phyloP scores from a whole-genome alignment of 306 rosid species.

The Vigna reflexopilosa region DNA sequence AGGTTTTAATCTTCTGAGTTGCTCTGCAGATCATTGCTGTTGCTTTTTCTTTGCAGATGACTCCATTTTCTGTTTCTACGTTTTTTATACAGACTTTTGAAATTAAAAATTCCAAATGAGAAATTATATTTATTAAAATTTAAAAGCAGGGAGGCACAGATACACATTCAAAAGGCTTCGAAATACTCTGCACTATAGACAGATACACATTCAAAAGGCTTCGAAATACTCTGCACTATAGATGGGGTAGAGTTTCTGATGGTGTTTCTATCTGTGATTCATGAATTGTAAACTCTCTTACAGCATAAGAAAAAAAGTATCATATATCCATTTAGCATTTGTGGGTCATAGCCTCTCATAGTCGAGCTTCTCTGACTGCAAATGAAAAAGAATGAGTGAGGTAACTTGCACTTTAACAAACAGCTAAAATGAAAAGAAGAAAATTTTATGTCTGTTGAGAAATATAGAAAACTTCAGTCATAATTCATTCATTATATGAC shows the following conservation, averaged over 20 bases:
- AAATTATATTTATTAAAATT: neutral
- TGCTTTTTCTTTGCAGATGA: no score
- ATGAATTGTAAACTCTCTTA: slow-evolving; percentile 1
- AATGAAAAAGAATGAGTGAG: slow-evolving; percentile 19
- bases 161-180: slow-evolving; percentile 32
- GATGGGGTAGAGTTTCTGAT: slow-evolving; percentile 21
- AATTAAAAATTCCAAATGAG: neutral
- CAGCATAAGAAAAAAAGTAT: neutral
- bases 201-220: slow-evolving; percentile 25
- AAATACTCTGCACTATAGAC: neutral
- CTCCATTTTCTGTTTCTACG: neutral
- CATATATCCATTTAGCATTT: slow-evolving; percentile 9
- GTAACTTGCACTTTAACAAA: slow-evolving; percentile 11
- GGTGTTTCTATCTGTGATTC: slow-evolving; percentile 33
- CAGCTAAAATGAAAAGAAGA: slow-evolving; percentile 17
- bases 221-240: slow-evolving; percentile 2
- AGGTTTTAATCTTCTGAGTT: neutral
- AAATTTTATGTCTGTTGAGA: neutral
- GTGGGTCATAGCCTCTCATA: slow-evolving; percentile 78
- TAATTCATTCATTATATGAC: slow-evolving; percentile 22
- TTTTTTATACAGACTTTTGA: neutral
- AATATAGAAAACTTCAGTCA: neutral
- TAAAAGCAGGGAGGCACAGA: neutral
- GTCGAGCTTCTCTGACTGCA: slow-evolving; percentile 94
- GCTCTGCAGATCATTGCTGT: no score